Conservation (phyloP, 2,329 filamentous ascomycete species). For the Thielaviopsis punctulata region DNA sequence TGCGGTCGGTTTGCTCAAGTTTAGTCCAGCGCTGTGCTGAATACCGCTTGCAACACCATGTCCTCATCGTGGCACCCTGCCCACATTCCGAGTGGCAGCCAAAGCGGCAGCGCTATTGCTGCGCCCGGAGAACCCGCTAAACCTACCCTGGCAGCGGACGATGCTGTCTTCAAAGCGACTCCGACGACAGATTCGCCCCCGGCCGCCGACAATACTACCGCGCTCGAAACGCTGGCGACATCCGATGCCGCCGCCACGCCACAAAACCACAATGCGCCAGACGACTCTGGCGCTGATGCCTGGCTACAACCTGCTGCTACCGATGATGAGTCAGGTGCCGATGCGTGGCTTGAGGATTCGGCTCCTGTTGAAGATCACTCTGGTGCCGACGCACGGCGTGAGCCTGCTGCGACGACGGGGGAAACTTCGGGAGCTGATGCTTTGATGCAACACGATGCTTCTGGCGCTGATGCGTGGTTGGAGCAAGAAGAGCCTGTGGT, state of each 20-base stretch:
- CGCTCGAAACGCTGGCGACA: not conserved
- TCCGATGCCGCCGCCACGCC: not conserved
- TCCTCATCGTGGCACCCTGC: slow-evolving; percentile 26
- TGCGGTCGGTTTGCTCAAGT: not conserved
- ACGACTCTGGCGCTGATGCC: not conserved
- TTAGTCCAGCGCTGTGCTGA: not conserved
- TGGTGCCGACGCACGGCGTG: slow-evolving; percentile 10
- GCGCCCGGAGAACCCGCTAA: not conserved
- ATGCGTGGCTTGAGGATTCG: not conserved
- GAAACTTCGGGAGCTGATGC: slow-evolving; percentile 10
- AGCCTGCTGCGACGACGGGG: slow-evolving; percentile 8
- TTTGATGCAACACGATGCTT: slow-evolving; percentile 4
- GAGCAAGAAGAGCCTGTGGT: not conserved
- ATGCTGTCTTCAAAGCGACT: not conserved
- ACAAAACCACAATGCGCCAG: not conserved
- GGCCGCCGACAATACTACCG: not conserved
- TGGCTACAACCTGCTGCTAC: not conserved
- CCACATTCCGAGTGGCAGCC: slow-evolving; percentile 20
- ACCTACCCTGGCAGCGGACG: not conserved
- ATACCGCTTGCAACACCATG: slow-evolving; percentile 18
- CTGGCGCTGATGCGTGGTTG: slow-evolving; percentile 13
- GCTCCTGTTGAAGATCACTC: slow-evolving; percentile 2
- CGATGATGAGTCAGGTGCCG: not conserved
- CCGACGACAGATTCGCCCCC: not conserved
- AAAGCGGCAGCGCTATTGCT: not conserved